Evolutionary conservation across 345 rosid genomes (phyloP).

Genomic region (Raphanus raphanistrum): DNA sequence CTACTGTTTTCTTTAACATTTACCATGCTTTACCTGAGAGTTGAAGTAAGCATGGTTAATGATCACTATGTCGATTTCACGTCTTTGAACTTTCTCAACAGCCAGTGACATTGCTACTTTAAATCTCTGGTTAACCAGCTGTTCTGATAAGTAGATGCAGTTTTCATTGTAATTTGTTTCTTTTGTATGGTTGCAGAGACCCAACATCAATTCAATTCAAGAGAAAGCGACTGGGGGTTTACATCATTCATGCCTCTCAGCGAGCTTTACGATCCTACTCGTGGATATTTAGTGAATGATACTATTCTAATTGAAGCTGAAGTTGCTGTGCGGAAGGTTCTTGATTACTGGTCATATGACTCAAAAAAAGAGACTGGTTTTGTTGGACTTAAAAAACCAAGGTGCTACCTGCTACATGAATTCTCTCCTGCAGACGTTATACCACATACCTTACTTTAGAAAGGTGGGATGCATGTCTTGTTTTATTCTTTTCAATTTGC

Average conservation of each 20-base stretch:
- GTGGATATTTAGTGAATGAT: conserved; percentile 83
- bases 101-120: conserved; percentile 3
- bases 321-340: conserved; percentile 77
- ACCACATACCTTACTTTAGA: conserved; percentile 90
- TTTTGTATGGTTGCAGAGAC: conserved; percentile 60
- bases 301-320: conserved; percentile 86
- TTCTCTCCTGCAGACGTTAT: conserved; percentile 86
- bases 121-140: conserved; percentile 20
- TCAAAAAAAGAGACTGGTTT: conserved; percentile 98
- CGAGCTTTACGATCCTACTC: conserved; percentile 80
- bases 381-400: conserved; percentile 98
- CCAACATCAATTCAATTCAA: conserved; percentile 89
- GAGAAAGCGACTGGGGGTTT: conserved; percentile 99
- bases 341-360: conserved; percentile 95
- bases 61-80: not conserved
- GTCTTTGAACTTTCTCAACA: conserved; percentile 7
- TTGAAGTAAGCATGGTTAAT: not conserved
- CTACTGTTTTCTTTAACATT: conserved; percentile 5
- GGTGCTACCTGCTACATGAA: conserved; percentile 99
- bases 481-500: conserved; percentile 11
- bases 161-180: not conserved
- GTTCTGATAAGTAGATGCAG: conserved; percentile 3
- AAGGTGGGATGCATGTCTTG: conserved; percentile 53
- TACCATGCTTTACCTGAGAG: conserved; percentile 14
- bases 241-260: conserved; percentile 94